These are phyloP conservation scores for Artomyces pyxidatus DNA, from an alignment of 768 basidiomycete genomes.

Conservation along the genomic window DNA sequence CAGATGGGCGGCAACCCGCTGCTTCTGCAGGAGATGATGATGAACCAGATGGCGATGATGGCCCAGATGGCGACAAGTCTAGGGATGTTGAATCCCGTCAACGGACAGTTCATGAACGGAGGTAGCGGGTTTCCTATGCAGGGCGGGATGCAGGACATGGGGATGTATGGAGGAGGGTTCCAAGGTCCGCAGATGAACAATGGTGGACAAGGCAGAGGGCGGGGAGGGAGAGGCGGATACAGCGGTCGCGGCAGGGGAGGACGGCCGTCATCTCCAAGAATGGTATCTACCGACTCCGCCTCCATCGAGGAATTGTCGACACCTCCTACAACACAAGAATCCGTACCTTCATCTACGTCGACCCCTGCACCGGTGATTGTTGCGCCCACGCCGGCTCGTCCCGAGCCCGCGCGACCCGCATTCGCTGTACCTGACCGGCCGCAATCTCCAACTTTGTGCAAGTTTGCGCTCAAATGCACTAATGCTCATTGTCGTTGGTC, in stretches of 20 bases:
- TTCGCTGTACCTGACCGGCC: constrained; percentile 70
- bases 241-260: constrained; percentile 14
- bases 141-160: constrained; percentile 38
- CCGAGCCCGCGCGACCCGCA: constrained; percentile 29
- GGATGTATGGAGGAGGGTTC: constrained; percentile 30
- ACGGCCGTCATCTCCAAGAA: constrained; percentile 8
- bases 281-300: constrained; percentile 5
- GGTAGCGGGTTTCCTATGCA: constrained; percentile 52
- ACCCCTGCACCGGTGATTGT: constrained; percentile 14
- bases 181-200: constrained; percentile 26
- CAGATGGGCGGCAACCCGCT: constrained; percentile 44
- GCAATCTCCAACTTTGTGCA: constrained; percentile 87
- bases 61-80: constrained; percentile 83
- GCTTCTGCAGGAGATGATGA: constrained; percentile 83
- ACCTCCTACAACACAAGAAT: neutral
- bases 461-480: constrained; percentile 85
- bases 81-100: constrained; percentile 61
- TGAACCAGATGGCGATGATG: constrained; percentile 91
- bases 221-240: constrained; percentile 23
- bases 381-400: constrained; percentile 17
- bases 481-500: constrained; percentile 86
- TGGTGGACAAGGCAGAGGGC: constrained; percentile 34
- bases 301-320: constrained; percentile 9
- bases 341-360: constrained; percentile 10
- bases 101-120: constrained; percentile 51